phyloP scores from a whole-genome alignment of 2,329 filamentous ascomycete genomes.

The Arthrobotrys entomopaga region DNA sequence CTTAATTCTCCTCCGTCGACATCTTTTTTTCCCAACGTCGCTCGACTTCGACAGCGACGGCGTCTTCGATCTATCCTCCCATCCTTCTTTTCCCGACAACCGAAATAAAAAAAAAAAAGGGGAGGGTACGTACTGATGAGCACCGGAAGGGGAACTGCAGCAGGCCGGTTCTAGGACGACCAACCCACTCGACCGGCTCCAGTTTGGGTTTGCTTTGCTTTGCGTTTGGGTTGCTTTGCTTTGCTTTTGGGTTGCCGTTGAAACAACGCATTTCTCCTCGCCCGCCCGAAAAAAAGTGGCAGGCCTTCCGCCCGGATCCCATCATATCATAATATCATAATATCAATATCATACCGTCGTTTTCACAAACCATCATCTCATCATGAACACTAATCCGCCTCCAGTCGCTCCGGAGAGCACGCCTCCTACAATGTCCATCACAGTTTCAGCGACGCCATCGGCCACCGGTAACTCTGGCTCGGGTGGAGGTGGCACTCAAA shows the following conservation, averaged over 20 bases:
- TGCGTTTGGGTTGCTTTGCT: constrained; percentile 5
- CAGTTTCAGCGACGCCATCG: constrained; percentile 54
- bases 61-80: background rate
- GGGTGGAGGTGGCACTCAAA: constrained; percentile 66
- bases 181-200: constrained; percentile 22
- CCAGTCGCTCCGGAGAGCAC: constrained; percentile 3
- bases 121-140: constrained; percentile 21
- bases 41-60: constrained; percentile 10
- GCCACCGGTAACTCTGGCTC: constrained; percentile 60
- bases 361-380: too few relatives aligned
- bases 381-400: constrained; percentile 17
- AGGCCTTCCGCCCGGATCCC: too few relatives aligned
- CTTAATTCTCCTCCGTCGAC: constrained; percentile 3
- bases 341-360: too few relatives aligned
- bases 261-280: constrained; percentile 13
- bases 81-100: background rate
- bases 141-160: constrained; percentile 4
- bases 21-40: background rate
- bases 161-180: constrained; percentile 41
- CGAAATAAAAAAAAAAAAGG: too few relatives aligned
- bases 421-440: constrained; percentile 57
- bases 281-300: background rate
- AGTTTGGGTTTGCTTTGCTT: background rate
- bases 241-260: constrained; percentile 9
- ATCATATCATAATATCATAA: too few relatives aligned